A percentile compares a stretch with the other conserved stretches of the same genome.
phyloP scores from a whole-genome alignment of 257 asterid species.

The Nicotiana attenuata region DNA sequence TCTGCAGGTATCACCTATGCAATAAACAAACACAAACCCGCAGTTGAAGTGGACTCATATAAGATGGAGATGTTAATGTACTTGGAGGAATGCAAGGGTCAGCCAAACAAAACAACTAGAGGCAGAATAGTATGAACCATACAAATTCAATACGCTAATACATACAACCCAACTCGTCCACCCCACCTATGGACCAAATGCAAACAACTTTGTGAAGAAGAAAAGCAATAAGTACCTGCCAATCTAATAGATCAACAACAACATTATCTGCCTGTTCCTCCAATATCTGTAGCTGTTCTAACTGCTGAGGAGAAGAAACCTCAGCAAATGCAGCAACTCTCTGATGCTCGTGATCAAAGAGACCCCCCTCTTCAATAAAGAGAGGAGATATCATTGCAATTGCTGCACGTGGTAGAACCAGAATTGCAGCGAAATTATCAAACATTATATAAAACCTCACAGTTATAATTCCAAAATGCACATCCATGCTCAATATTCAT shows the following conservation, averaged over 20 bases:
- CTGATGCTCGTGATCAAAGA: constrained; percentile 37
- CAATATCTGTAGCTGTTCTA: constrained; percentile 48
- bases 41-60: background rate
- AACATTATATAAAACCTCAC: background rate
- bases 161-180: background rate
- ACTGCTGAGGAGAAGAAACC: constrained; percentile 57
- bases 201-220: background rate
- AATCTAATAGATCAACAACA: constrained; percentile 59
- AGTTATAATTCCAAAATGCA: background rate
- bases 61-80: background rate
- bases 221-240: constrained; percentile 52
- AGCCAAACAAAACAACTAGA: background rate
- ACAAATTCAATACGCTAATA: background rate
- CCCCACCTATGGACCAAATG: background rate
- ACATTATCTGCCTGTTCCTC: constrained; percentile 46
- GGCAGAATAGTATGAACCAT: background rate
- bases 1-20: constrained; percentile 82
- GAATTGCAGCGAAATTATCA: background rate
- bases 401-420: constrained; percentile 48
- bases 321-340: constrained; percentile 53
- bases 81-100: background rate
- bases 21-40: background rate
- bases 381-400: constrained; percentile 61
- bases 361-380: constrained; percentile 52
- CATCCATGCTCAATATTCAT: background rate